phyloP scores from a whole-genome alignment of 768 basidiomycete genomes.

The Termitomyces titanicus region DNA sequence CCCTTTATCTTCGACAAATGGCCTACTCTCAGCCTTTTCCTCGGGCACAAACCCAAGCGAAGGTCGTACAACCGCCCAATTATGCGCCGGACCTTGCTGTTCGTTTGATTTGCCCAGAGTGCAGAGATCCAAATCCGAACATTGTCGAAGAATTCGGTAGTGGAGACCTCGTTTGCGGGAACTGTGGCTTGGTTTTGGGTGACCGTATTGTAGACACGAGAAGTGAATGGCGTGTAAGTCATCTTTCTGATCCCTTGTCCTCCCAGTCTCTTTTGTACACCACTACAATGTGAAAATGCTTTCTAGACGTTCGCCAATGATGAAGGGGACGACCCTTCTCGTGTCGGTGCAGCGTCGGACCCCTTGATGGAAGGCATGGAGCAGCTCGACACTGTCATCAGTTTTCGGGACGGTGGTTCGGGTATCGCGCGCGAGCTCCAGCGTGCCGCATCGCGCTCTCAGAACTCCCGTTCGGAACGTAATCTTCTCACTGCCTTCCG shows the following conservation, averaged over 20 bases:
- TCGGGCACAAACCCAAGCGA: slow-evolving; percentile 56
- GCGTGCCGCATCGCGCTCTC: slow-evolving; percentile 82
- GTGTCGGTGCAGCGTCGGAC: slow-evolving; percentile 96
- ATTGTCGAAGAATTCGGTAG: slow-evolving; percentile 98
- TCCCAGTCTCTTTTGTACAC: slow-evolving; percentile 3
- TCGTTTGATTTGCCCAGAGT: slow-evolving; percentile 93
- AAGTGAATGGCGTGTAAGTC: slow-evolving; percentile 94
- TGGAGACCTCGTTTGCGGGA: slow-evolving; percentile 94
- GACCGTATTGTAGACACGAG: slow-evolving; percentile 96
- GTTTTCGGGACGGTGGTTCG: slow-evolving; percentile 91
- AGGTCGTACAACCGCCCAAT: slow-evolving; percentile 50
- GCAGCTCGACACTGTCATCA: slow-evolving; percentile 92
- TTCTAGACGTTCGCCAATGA: slow-evolving; percentile 96
- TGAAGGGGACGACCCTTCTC: slow-evolving; percentile 98
- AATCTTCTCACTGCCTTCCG: slow-evolving; percentile 87
- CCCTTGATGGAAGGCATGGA: slow-evolving; percentile 93
- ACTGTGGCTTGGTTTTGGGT: slow-evolving; percentile 91
- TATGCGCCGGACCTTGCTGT: slow-evolving; percentile 84
- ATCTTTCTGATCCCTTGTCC: slow-evolving; percentile 10
- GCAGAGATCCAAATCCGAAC: slow-evolving; percentile 88
- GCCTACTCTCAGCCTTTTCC: slow-evolving; percentile 80
- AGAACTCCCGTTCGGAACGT: slow-evolving; percentile 76
- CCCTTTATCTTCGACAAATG: slow-evolving; percentile 37
- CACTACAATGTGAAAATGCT: slow-evolving; percentile 14
- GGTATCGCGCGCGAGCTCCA: slow-evolving; percentile 91